Percentiles rank a stretch among this genome's conserved stretches.
Conservation (phyloP, 208 protist species). For the Strigomonas culicis region DNA sequence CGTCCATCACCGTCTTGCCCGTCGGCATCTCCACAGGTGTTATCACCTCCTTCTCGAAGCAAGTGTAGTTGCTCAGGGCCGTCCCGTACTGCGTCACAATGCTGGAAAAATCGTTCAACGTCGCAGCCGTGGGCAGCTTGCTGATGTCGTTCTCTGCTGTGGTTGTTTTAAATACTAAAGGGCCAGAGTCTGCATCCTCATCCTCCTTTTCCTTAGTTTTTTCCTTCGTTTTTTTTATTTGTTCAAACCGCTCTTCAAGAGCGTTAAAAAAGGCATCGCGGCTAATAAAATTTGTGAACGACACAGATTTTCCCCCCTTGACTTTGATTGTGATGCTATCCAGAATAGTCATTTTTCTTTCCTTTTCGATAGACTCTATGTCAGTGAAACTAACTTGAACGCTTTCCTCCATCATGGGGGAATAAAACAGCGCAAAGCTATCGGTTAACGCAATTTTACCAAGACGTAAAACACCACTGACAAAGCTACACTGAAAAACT, state of each 20-base stretch:
- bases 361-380: constrained; percentile 45
- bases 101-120: constrained; percentile 45
- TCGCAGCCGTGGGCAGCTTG: constrained; percentile 40
- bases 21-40: constrained; percentile 37
- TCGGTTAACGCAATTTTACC: constrained; percentile 55
- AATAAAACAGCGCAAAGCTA: constrained; percentile 51
- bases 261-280: constrained; percentile 46
- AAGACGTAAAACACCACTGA: constrained; percentile 38
- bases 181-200: constrained; percentile 4
- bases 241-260: constrained; percentile 20
- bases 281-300: constrained; percentile 57
- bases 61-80: constrained; percentile 41
- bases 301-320: constrained; percentile 23
- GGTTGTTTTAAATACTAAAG: constrained; percentile 29
- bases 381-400: constrained; percentile 41
- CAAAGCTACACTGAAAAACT: constrained; percentile 52
- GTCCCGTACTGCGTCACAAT: constrained; percentile 59
- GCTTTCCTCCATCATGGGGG: constrained; percentile 35
- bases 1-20: constrained; percentile 44
- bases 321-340: constrained; percentile 43
- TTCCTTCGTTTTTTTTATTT: constrained; percentile 5
- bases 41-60: constrained; percentile 52
- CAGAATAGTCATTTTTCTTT: constrained; percentile 50
- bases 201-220: not conserved
- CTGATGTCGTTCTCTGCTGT: constrained; percentile 33